A percentile compares a stretch with the other conserved stretches of the same genome.
These are phyloP conservation scores for Schwanniomyces yamadae DNA, from an alignment of 805 yeast species.

Conservation along the genomic window DNA sequence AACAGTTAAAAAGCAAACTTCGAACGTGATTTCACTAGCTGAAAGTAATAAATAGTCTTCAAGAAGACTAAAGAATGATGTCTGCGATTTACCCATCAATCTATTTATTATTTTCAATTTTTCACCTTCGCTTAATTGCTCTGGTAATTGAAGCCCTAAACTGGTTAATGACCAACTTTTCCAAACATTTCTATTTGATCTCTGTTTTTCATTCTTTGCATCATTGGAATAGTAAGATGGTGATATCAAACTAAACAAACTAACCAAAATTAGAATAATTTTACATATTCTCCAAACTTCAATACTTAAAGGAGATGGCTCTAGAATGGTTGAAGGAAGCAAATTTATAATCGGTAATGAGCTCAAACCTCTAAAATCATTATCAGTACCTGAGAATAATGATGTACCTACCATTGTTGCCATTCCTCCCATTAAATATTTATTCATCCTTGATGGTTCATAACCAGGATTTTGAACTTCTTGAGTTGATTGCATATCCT, in stretches of 20 bases:
- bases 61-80: constrained; percentile 15
- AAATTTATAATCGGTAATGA: constrained; percentile 40
- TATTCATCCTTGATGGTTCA: constrained; percentile 29
- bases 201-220: background rate
- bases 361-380: constrained; percentile 46
- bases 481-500: constrained; percentile 5
- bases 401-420: constrained; percentile 65
- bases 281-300: constrained; percentile 24
- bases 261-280: constrained; percentile 20
- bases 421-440: constrained; percentile 60
- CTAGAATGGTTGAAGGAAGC: constrained; percentile 17
- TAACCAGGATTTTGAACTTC: constrained; percentile 5
- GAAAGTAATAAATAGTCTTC: constrained; percentile 28
- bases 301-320: constrained; percentile 22
- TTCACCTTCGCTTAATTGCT: constrained; percentile 13
- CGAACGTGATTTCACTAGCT: constrained; percentile 31
- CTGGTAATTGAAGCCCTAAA: constrained; percentile 30
- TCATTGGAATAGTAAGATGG: constrained; percentile 13
- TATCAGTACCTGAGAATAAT: constrained; percentile 48
- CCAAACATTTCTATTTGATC: constrained; percentile 1
- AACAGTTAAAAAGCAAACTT: constrained; percentile 30
- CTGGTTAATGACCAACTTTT: constrained; percentile 25
- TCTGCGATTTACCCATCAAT: constrained; percentile 16
- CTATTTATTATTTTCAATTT: constrained; percentile 14
- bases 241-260: constrained; percentile 14